Evolutionary conservation across 2,329 filamentous ascomycete species (phyloP).

Genomic region (Colletotrichum falcatum): DNA sequence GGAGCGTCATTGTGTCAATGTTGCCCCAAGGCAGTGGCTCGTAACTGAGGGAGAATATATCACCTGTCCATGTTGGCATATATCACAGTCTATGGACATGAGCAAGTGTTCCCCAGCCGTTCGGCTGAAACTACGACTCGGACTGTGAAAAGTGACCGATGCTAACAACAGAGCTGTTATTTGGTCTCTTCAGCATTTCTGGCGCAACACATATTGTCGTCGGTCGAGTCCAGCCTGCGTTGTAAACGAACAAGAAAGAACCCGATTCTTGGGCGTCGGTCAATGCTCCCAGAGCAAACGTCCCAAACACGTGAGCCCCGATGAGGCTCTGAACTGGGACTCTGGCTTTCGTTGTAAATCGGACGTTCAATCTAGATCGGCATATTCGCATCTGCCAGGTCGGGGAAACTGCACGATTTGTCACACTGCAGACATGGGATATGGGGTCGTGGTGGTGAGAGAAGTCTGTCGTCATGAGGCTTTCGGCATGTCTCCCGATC

Average conservation of each 20-base stretch:
- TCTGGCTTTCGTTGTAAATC: not conserved
- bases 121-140: not conserved
- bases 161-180: not conserved
- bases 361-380: not conserved
- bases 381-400: not conserved
- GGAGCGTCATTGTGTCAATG: not conserved
- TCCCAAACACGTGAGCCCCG: not conserved
- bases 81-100: too few species aligned
- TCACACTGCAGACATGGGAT: not conserved
- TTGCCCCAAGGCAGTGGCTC: not conserved
- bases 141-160: too few species aligned
- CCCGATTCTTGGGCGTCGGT: too few species aligned
- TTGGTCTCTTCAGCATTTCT: not conserved
- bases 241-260: not conserved
- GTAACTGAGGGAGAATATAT: not conserved
- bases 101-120: too few species aligned
- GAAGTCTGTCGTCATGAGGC: slow-evolving; percentile 30
- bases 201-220: not conserved
- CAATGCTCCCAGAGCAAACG: too few species aligned
- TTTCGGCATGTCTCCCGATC: slow-evolving; percentile 15
- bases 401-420: not conserved
- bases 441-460: slow-evolving; percentile 6
- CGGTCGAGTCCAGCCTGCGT: not conserved
- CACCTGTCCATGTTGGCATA: too few species aligned
- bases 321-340: not conserved